phyloP scores from a whole-genome alignment of 352 stramenopile species.

The Pythium phragmiticola region DNA sequence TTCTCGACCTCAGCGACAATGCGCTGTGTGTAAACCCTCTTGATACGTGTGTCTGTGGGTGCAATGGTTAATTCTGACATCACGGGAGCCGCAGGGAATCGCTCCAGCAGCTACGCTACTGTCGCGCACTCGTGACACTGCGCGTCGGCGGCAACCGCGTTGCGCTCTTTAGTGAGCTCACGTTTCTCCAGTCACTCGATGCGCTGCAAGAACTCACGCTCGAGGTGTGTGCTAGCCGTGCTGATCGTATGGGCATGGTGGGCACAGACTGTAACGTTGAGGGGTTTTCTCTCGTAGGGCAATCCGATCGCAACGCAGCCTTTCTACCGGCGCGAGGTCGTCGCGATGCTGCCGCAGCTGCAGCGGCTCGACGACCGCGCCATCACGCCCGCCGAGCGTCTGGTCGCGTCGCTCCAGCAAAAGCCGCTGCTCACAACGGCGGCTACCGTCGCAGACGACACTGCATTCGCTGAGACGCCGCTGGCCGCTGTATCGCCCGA shows the following conservation, averaged over 20 bases:
- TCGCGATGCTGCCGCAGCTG: slow-evolving; percentile 56
- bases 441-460: background rate
- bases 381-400: slow-evolving; percentile 46
- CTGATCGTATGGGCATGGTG: background rate
- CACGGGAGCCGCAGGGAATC: slow-evolving; percentile 32
- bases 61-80: background rate
- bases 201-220: slow-evolving; percentile 45
- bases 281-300: slow-evolving; percentile 25
- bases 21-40: slow-evolving; percentile 33
- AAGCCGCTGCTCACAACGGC: slow-evolving; percentile 30
- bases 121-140: slow-evolving; percentile 35
- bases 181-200: slow-evolving; percentile 44
- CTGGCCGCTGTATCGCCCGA: background rate
- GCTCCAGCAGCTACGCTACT: slow-evolving; percentile 35
- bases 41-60: background rate
- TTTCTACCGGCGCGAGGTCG: slow-evolving; percentile 50
- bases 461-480: background rate
- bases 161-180: slow-evolving; percentile 53
- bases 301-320: slow-evolving; percentile 48
- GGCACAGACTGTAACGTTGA: background rate
- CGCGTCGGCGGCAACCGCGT: slow-evolving; percentile 46
- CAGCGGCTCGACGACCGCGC: slow-evolving; percentile 39
- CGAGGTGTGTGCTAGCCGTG: slow-evolving; percentile 20
- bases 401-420: slow-evolving; percentile 51
- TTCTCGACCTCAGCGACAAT: slow-evolving; percentile 59